A percentile compares a stretch with the other conserved stretches of the same genome.
phyloP scores from a whole-genome alignment of 805 yeast species.

The Metschnikowia reukaufii region DNA sequence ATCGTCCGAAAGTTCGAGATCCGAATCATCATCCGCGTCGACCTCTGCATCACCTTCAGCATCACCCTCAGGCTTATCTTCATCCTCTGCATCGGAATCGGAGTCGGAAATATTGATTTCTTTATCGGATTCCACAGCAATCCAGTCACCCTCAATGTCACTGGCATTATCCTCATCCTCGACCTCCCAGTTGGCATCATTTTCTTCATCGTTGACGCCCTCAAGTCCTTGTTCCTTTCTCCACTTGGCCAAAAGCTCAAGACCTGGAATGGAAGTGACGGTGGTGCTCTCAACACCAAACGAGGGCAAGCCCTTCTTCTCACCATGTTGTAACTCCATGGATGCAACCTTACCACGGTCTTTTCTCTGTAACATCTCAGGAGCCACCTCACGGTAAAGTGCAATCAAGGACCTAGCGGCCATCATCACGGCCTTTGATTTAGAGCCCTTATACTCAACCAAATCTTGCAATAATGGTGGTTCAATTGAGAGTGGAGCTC shows the following conservation, averaged over 20 bases:
- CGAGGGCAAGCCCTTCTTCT: slow-evolving; percentile 49
- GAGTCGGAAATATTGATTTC: slow-evolving; percentile 60
- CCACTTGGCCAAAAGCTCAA: slow-evolving; percentile 90
- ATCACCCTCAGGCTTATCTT: slow-evolving; percentile 46
- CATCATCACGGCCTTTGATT: slow-evolving; percentile 89
- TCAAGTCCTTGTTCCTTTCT: slow-evolving; percentile 57
- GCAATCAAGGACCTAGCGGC: slow-evolving; percentile 89
- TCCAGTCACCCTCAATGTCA: slow-evolving; percentile 91
- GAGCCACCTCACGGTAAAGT: slow-evolving; percentile 91
- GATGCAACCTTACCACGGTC: slow-evolving; percentile 94
- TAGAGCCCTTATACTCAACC: slow-evolving; percentile 87
- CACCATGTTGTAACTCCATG: slow-evolving; percentile 66
- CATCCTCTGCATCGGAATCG: slow-evolving; percentile 39
- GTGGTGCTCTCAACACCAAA: slow-evolving; percentile 73
- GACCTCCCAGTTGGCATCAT: slow-evolving; percentile 58
- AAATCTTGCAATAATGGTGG: slow-evolving; percentile 85
- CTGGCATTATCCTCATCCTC: slow-evolving; percentile 48
- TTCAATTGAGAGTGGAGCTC: slow-evolving; percentile 95
- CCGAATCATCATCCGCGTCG: slow-evolving; percentile 40
- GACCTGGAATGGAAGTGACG: slow-evolving; percentile 80
- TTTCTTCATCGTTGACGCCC: slow-evolving; percentile 50
- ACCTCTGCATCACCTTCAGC: slow-evolving; percentile 50
- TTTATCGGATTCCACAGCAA: slow-evolving; percentile 77
- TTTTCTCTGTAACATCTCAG: slow-evolving; percentile 86
- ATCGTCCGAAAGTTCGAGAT: slow-evolving; percentile 30